Evolutionary conservation across 2,329 filamentous ascomycete genomes (phyloP), one percentile per base, ranked within the genome.

Genomic region (Annulohypoxylon truncatum): DNA sequence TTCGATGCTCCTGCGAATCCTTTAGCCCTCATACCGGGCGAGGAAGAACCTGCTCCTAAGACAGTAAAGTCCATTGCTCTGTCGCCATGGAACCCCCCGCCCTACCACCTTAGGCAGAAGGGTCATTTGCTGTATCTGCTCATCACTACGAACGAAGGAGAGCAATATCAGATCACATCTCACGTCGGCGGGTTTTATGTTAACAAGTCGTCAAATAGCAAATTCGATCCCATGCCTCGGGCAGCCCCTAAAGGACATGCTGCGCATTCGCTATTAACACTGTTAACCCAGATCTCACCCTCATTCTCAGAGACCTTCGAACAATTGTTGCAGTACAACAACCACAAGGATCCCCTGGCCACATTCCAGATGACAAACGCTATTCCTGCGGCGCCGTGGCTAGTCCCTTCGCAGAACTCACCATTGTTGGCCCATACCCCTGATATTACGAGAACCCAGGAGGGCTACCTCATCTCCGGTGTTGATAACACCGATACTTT

Each of bases 341-440:
- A 91, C 78, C 85, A 89, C 75, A 92, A 91, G 75, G 96, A 99
- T 74, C 92, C 96, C 29, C 83, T 99, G 63, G 91, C 94, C 29
- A 96, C 93, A 50, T 98, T 97, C 83, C 94, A 97, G 78, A 94
- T 98, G 77, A 96, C 95, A 55, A 98, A 98, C 79, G 91, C 95
- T 26, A 93, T 97, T 57, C 96, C 96, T 1, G 89, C 94, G 28
- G 94, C 92, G 70, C 96, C 96, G 20, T 99, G 96, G 96, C 83
- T 95, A 59, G 93, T 98, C 26, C 89, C 93, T 18, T 83, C 89
- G 4, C 84, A 89, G 9, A 86, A 85, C 10, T 90, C 89, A 4
- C 79, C 88, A 5, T 80, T 89, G 67, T 89, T 85, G 74, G 82
- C 87, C 62, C 96, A 99, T 78, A 87, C 91, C 74, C 79, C 94